These are phyloP conservation scores for Stenocarpella maydis DNA, from an alignment of 2,329 filamentous ascomycete species.

Conservation along the genomic window DNA sequence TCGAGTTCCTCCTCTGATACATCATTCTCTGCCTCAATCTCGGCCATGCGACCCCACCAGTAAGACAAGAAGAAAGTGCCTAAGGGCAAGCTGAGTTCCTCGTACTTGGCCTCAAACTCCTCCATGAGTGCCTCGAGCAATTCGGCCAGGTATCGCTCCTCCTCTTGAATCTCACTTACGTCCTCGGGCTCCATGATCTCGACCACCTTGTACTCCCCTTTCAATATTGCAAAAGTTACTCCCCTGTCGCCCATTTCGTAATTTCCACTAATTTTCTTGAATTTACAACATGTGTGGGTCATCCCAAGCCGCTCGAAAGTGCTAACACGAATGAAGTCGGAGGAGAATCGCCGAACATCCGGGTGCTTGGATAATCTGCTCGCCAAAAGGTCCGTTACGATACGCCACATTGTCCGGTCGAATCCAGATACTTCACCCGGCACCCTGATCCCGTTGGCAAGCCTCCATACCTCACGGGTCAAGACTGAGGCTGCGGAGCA, in stretches of 20 bases:
- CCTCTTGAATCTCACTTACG: slow-evolving; percentile 3
- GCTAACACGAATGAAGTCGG: neutral
- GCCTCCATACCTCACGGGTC: neutral
- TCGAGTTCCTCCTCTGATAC: neutral
- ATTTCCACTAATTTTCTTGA: neutral
- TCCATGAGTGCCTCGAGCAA: neutral
- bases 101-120: neutral
- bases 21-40: neutral
- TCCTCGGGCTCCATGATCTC: neutral
- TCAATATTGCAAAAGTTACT: neutral
- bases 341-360: neutral
- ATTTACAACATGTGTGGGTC: slow-evolving; percentile 16
- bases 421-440: neutral
- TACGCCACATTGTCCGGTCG: neutral
- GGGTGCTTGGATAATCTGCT: neutral
- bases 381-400: neutral
- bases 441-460: neutral
- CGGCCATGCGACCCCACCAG: neutral
- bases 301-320: slow-evolving; percentile 11
- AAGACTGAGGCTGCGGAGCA: neutral
- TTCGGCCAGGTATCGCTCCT: neutral
- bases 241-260: neutral
- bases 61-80: neutral
- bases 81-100: neutral
- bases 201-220: neutral